Evolutionary conservation across 108 stramenopile genomes (phyloP).

Genomic region (Thalassiosira profunda): DNA sequence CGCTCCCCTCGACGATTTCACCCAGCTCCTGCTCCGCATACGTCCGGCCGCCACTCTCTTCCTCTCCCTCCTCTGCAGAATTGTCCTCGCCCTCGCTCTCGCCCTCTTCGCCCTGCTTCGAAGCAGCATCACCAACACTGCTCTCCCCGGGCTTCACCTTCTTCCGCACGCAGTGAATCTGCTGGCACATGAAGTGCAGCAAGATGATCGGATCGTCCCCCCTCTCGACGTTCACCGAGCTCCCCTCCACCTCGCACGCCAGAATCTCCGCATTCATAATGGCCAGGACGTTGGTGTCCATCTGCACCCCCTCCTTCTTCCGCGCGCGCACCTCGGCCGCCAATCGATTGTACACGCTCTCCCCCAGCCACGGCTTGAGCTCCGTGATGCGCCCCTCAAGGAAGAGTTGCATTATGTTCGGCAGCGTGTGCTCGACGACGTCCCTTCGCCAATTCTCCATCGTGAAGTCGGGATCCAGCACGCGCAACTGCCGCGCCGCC

Average conservation of each 20-base stretch:
- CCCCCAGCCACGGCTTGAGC: constrained; percentile 91
- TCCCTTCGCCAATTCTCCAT: constrained; percentile 91
- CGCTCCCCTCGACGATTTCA: constrained; percentile 90
- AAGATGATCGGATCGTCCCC: constrained; percentile 92
- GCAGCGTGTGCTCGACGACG: constrained; percentile 90
- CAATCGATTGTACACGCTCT: constrained; percentile 89
- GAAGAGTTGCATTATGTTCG: constrained; percentile 92
- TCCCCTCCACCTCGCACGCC: constrained; percentile 77
- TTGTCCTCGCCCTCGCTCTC: constrained; percentile 58
- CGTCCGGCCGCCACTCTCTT: constrained; percentile 10
- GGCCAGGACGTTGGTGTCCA: constrained; percentile 95
- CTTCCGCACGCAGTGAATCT: constrained; percentile 98
- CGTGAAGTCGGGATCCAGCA: constrained; percentile 95
- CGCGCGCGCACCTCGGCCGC: constrained; percentile 89
- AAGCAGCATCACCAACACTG: constrained; percentile 28
- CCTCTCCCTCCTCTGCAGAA: constrained; percentile 28
- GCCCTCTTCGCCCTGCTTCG: constrained; percentile 53
- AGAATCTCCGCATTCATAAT: constrained; percentile 96
- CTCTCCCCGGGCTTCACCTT: constrained; percentile 55
- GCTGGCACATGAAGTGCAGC: constrained; percentile 97
- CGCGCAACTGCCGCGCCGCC: constrained; percentile 90
- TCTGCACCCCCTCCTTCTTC: constrained; percentile 90
- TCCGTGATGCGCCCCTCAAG: constrained; percentile 88
- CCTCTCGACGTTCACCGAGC: constrained; percentile 69
- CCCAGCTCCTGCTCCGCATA: constrained; percentile 74